These are phyloP conservation scores for Metroxylon sagu DNA, from an alignment of 176 grass and related monocot species.

Conservation along the genomic window DNA sequence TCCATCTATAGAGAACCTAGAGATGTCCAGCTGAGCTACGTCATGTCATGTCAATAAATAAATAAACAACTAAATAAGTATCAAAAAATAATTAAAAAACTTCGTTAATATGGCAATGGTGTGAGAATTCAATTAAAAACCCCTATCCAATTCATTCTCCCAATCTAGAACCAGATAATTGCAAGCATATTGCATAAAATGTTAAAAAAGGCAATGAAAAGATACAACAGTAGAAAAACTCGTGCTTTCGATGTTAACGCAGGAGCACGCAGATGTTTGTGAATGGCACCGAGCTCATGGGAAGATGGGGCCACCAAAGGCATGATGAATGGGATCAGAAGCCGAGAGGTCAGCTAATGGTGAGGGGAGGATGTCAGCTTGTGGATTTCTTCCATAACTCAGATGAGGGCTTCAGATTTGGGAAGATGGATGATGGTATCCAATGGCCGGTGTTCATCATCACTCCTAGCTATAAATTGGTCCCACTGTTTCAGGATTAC, in stretches of 20 bases:
- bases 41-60: too few relatives aligned
- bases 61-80: too few relatives aligned
- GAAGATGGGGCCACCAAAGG: slow-evolving; percentile 55
- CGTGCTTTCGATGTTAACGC: background rate
- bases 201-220: too few relatives aligned
- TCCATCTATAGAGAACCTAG: too few relatives aligned
- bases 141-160: too few relatives aligned
- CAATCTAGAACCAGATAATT: too few relatives aligned
- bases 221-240: too few relatives aligned
- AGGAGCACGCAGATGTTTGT: background rate
- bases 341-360: slow-evolving; percentile 54
- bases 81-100: too few relatives aligned
- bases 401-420: slow-evolving; percentile 69
- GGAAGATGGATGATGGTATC: slow-evolving; percentile 58
- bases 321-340: slow-evolving; percentile 52
- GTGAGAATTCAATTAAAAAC: too few relatives aligned
- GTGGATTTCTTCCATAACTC: slow-evolving; percentile 65
- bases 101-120: too few relatives aligned
- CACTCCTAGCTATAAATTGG: slow-evolving; percentile 39
- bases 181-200: too few relatives aligned
- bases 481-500: slow-evolving; percentile 63
- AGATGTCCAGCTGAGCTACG: too few relatives aligned
- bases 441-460: slow-evolving; percentile 34
- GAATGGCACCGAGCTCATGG: background rate
- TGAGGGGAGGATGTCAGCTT: slow-evolving; percentile 40